phyloP scores from a whole-genome alignment of 2,329 filamentous ascomycete genomes.

The Cladosporium sp. region DNA sequence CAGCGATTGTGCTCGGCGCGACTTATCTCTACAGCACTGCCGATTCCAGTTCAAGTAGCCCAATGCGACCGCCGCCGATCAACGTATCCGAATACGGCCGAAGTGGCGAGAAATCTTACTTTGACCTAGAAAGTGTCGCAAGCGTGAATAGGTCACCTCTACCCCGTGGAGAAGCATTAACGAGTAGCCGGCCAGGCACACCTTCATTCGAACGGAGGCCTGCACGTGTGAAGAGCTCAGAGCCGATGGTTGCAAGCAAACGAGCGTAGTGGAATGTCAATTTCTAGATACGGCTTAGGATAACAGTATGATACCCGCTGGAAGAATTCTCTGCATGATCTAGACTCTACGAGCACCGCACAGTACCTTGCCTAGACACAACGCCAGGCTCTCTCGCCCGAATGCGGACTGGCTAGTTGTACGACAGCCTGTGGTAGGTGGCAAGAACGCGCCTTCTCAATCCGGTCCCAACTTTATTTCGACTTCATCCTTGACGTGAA shows the following conservation, averaged over 20 bases:
- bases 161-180: conserved; percentile 46
- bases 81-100: conserved; percentile 59
- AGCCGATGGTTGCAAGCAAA: conserved; percentile 9
- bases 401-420: background rate
- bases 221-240: conserved; percentile 29
- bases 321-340: background rate
- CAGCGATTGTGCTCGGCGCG: conserved; percentile 70
- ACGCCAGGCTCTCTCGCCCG: no score
- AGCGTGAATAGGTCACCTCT: conserved; percentile 43
- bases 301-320: background rate
- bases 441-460: conserved; percentile 7
- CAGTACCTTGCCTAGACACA: background rate
- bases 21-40: conserved; percentile 73
- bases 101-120: conserved; percentile 56
- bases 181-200: conserved; percentile 44
- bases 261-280: background rate
- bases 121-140: conserved; percentile 43
- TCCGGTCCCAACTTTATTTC: background rate
- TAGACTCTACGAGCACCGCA: background rate
- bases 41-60: background rate
- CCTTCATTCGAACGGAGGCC: conserved; percentile 35
- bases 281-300: background rate
- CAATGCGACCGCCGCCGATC: conserved; percentile 60
- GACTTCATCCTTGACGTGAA: background rate
- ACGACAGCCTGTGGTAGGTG: background rate